Base-by-base conservation (phyloP, 805 yeast genomes). In the Nakazawaea populi region DNA sequence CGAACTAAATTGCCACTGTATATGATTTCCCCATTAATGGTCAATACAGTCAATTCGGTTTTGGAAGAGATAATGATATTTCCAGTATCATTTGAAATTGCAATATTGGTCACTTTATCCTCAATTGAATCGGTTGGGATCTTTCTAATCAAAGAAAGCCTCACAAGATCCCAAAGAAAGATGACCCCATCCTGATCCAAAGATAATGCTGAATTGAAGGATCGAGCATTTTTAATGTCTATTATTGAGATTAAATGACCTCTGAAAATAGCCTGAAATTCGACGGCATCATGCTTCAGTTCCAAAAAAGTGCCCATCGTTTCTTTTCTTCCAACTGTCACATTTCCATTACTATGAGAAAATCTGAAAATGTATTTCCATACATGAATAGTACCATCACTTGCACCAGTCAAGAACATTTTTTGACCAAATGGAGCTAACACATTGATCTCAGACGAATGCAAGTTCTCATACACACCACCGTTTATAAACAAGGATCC, bases 81-180 rank as follows among this genome's bases (percentile, higher is more conserved):
- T 0, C 89, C 91, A 1, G 79, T 66, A 44, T 76, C 79, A 56
- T 76, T 73, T 0, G 85, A 79, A 28, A 83, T 72, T 3, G 79
- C 70, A 4, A 74, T 62, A 12, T 70, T 61, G 2, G 55, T 54
- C 18, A 62, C 68, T 5, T 52, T 56, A 5, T 54, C 47, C 10
- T 14, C 24, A 10, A 47, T 8, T n/a, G 31, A n/a, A 7, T 60
- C 53, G 6, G 61, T 53, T 38, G 44, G 42, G 11, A 62, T 55
- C 44, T 62, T 60, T 51, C 87, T 65, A 3, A 86, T 74, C 42
- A 75, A 72, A 47, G 74, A 74, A 47, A 70, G 71, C 32, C 82
- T 61, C 1, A 81, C 73, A 39, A 81, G 56, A 58, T 88, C 89
- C 92, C 96, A 88, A 4, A 82, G 55, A 18, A 74, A 73, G 2